Evolutionary conservation across 257 asterid genomes (phyloP), one percentile per base, ranked within the genome.

Genomic region (Anisodus acutangulus): DNA sequence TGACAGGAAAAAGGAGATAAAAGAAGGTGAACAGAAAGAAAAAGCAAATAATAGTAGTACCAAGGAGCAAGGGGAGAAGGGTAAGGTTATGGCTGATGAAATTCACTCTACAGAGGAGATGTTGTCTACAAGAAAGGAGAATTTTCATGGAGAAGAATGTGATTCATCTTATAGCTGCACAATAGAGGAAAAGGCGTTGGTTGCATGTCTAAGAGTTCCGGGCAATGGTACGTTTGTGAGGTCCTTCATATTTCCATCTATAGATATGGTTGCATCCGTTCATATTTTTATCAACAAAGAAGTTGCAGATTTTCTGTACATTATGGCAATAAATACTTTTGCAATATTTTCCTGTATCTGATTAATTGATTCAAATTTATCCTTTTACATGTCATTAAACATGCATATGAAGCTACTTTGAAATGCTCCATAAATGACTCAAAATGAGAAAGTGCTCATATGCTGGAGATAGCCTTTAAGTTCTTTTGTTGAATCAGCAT

Each of bases 191-290:
- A 92, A 92, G 86, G 84, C 91, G 3, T 80, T 95, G 79, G 93
- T 94, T 87, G 98, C 98, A 83, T 95, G 98, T 82, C 83, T 95
- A 86, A 88, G 94, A 91, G 97, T 95, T 90, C 97, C 95, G 26
- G 98, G 98, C 62, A 89, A 93, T 83, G 98, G 98, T 94, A 91
- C 22, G 85, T 80, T n/a, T 67, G 3, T 51, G 64, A 13, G 7
- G 15, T 69, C 13, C 54, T 69, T 78, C 81, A 53, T 3, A 26
- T 3, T 78, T 78, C 49, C 47, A 26, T 78, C 13, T 53, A 51
- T 22, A 22, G 26, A 26, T 8, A 6, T 78, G 26, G 39, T 26
- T 53, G 64, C 47, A 13, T 78, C 47, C 60, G 26, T 76, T 0
- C 19, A 51, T 7, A 76, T 26, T 26, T 6, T 22, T 51, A 15